Conservation (phyloP, 2,329 filamentous ascomycete species). For the Phyllosticta citrichinensis region DNA sequence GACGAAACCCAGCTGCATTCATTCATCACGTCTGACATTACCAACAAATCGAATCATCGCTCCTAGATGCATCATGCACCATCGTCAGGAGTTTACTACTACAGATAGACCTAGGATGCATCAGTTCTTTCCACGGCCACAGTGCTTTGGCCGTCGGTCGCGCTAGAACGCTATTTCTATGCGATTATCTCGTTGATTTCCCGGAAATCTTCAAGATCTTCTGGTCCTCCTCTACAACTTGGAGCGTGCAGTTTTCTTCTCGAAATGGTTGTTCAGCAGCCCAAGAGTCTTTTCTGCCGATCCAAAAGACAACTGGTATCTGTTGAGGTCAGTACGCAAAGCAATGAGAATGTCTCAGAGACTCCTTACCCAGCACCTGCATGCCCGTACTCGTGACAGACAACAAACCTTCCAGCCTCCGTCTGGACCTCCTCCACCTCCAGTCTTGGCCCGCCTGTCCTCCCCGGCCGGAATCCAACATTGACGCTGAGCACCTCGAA, state of each 20-base stretch:
- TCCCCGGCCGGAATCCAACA: slow-evolving; percentile 36
- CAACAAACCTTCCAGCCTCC: slow-evolving; percentile 18
- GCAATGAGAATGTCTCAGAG: not conserved
- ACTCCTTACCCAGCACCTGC: slow-evolving; percentile 29
- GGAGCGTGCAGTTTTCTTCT: not conserved
- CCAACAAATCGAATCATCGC: no score
- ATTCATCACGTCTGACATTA: no score
- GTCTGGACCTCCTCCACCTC: slow-evolving; percentile 26
- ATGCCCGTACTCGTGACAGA: slow-evolving; percentile 41
- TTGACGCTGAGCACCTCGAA: slow-evolving; percentile 36
- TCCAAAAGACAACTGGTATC: slow-evolving; percentile 15
- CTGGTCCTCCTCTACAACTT: not conserved
- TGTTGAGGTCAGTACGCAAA: not conserved
- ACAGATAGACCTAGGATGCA: no score
- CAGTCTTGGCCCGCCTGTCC: slow-evolving; percentile 33
- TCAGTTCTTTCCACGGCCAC: no score
- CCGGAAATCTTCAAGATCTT: not conserved
- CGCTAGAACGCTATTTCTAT: not conserved
- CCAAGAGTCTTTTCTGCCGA: slow-evolving; percentile 13
- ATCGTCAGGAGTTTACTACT: no score
- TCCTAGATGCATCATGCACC: no score
- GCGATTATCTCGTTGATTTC: not conserved
- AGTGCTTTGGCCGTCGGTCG: no score
- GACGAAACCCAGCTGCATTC: no score
- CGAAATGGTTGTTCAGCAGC: slow-evolving; percentile 8